Evolutionary conservation across 176 grass and related monocot genomes (phyloP).

Genomic region (Hsuehochloa calcarea): DNA sequence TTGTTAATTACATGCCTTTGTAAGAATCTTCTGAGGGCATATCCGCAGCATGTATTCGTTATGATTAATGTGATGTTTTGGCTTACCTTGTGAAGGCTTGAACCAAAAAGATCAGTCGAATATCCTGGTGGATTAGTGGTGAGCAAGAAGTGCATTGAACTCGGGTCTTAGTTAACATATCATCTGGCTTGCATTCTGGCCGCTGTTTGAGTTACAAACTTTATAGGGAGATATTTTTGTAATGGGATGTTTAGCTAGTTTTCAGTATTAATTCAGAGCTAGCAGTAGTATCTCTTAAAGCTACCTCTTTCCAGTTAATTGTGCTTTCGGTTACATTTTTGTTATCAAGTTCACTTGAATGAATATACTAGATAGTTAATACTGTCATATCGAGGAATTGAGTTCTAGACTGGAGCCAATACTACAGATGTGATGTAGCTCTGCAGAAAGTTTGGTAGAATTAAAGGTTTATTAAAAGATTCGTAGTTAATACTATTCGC

Average conservation of each 20-base stretch:
- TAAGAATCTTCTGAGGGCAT: neutral
- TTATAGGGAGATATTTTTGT: neutral
- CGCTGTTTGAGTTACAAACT: neutral
- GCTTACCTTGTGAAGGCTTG: neutral
- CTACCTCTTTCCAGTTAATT: neutral
- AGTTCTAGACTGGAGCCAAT: neutral
- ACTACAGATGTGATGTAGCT: neutral
- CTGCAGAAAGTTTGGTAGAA: neutral
- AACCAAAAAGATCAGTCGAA: constrained; percentile 4
- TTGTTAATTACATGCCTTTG: neutral
- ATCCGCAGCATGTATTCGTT: neutral
- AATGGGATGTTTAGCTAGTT: neutral
- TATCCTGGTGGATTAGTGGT: neutral
- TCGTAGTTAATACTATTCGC: neutral
- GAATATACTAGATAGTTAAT: neutral
- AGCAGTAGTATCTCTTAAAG: neutral
- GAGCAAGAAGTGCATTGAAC: neutral
- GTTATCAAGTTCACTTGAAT: neutral
- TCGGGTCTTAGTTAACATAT: neutral
- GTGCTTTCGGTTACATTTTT: neutral
- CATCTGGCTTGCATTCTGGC: neutral
- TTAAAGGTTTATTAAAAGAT: neutral
- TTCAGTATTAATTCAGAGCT: neutral
- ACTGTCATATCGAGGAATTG: neutral
- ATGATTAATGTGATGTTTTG: neutral